Evolutionary conservation across 352 stramenopile species (phyloP), one percentile per base, ranked within the genome.

Genomic region (Pythium periplocum): DNA sequence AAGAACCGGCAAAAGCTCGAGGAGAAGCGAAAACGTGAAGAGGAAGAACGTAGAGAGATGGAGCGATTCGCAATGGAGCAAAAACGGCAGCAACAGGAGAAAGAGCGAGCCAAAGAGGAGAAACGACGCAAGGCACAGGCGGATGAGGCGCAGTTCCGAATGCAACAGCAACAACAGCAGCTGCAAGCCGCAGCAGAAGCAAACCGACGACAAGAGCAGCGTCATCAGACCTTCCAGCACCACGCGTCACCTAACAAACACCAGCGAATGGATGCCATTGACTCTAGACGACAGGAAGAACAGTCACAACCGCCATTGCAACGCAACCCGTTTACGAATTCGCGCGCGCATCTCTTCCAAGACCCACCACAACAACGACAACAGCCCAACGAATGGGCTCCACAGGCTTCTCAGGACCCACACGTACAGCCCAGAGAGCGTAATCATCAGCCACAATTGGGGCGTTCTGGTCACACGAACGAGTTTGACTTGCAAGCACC

Each of bases 1-100:
- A 87, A 87, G 51, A 64, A 73, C 7, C 73, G 67, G 3, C 76
- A 82, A 44, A 87, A 87, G 38, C 56, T 78, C 11, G 76, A 84
- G 12, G 73, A 65, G 0, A 87, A 85, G 33, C 66, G 69, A 6
- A 55, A 54, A 2, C 67, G 80, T n/a, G 73, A 85, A 9, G 73
- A 83, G 30, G 76, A 87, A 51, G 76, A 85, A 33, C 76, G 69
- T 8, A 61, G 63, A 4, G 76, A 87, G 36, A 64, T 75, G 41
- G 63, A 79, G 51, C 70, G 67, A 5, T 82, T 83, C 39, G 67
- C 78, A 30, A 71, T 67, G 12, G 76, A 87, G 2, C 66, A 82
- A 48, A 59, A 62, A n/a, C 68, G 62, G 0, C 55, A 71, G 40
- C 64, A 73, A 6, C 66, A 66, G 2, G 76, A 84, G 31, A 55